Conservation (phyloP, 345 rosid genomes). For the Citrus cavaleriei region DNA sequence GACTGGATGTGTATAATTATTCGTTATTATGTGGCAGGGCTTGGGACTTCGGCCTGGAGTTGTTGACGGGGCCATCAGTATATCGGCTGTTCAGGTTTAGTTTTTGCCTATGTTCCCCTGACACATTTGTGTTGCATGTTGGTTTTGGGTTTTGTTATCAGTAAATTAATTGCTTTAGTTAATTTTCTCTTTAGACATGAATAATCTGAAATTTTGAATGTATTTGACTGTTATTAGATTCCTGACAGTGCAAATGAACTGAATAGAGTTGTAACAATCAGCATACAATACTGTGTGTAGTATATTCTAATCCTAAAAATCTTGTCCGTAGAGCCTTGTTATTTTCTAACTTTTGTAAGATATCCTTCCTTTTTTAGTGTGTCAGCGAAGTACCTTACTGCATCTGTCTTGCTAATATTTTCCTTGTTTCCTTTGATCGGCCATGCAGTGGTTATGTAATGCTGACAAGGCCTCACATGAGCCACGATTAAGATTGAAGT, state of each 20-base stretch:
- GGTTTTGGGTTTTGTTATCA: not conserved
- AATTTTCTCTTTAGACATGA: not conserved
- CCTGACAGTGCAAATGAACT: not conserved
- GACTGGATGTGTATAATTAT: not conserved
- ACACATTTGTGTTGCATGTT: not conserved
- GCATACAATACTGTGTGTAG: too few species aligned
- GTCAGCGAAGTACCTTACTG: not conserved
- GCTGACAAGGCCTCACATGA: slow-evolving; percentile 96
- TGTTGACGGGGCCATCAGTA: slow-evolving; percentile 92
- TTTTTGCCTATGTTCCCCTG: not conserved
- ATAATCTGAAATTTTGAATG: not conserved
- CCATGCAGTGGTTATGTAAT: slow-evolving; percentile 89
- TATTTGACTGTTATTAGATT: not conserved
- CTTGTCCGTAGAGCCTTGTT: not conserved
- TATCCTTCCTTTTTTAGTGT: not conserved
- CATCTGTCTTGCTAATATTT: not conserved
- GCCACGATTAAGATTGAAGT: slow-evolving; percentile 84
- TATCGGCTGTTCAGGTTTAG: slow-evolving; percentile 87
- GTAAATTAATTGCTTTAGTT: not conserved
- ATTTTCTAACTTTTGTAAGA: not conserved
- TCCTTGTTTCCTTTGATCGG: slow-evolving; percentile 1
- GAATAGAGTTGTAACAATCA: not conserved
- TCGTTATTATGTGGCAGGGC: slow-evolving; percentile 47
- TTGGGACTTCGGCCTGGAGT: slow-evolving; percentile 82
- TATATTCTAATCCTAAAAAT: not conserved